Percentiles rank a stretch among this genome's conserved stretches.
phyloP scores from a whole-genome alignment of 2,329 filamentous ascomycete species.

The Claviceps lovelessii region DNA sequence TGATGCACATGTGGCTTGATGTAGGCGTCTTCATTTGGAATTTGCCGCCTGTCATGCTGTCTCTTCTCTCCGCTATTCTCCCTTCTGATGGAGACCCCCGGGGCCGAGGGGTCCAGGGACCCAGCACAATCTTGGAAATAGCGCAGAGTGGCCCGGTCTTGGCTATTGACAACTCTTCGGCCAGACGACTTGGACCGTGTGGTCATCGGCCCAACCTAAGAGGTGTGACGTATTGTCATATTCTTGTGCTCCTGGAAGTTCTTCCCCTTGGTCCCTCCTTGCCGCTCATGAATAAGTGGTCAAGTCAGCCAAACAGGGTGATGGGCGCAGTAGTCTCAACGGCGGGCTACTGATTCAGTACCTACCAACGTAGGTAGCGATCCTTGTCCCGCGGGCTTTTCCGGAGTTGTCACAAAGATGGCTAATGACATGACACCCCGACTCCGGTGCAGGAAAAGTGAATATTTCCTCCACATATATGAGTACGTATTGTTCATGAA shows the following conservation, averaged over 20 bases:
- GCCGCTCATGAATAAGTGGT: background rate
- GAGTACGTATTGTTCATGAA: background rate
- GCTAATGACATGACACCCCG: background rate
- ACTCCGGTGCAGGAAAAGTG: background rate
- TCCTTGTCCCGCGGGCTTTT: background rate
- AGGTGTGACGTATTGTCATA: background rate
- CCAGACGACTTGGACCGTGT: background rate
- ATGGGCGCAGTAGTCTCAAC: background rate
- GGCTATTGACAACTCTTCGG: background rate
- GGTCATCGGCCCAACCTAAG: background rate
- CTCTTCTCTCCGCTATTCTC: slow-evolving; percentile 4
- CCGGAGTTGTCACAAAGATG: background rate
- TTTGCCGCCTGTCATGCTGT: background rate
- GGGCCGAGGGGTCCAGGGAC: too few relatives aligned
- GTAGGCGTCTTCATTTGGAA: background rate
- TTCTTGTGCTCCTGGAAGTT: background rate
- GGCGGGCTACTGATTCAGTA: background rate
- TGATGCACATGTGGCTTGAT: background rate
- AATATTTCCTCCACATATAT: background rate
- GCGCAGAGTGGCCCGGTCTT: background rate
- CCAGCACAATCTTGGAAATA: background rate
- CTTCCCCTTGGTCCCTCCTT: background rate
- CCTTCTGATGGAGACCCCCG: background rate
- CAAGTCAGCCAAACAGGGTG: background rate
- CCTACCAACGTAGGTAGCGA: background rate